These are phyloP conservation scores for Alternaria brassicae DNA, from an alignment of 2,329 filamentous ascomycete species.

Conservation along the genomic window DNA sequence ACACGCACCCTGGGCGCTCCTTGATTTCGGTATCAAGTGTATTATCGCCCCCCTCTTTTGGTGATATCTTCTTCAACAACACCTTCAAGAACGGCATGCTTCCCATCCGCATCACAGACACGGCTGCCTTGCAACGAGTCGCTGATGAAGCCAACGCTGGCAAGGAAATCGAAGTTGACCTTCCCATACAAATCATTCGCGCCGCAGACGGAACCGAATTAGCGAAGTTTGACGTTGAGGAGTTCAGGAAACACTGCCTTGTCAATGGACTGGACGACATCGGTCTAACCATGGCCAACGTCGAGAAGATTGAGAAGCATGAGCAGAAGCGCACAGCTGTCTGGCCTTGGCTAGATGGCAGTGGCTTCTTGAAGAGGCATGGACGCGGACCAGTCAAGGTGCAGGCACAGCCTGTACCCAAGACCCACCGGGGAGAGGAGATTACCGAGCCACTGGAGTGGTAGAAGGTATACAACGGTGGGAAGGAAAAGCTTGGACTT, in stretches of 20 bases:
- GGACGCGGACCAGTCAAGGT: constrained; percentile 66
- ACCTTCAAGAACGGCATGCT: constrained; percentile 99
- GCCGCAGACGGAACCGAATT: constrained; percentile 76
- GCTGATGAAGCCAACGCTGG: constrained; percentile 79
- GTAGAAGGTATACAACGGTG: constrained; percentile 56
- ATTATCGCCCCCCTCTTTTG: constrained; percentile 88
- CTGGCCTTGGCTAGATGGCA: constrained; percentile 92
- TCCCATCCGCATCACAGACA: constrained; percentile 76
- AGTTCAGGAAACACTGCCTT: constrained; percentile 93
- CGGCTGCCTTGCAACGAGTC: constrained; percentile 71
- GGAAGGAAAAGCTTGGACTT: background rate
- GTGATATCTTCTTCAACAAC: constrained; percentile 99
- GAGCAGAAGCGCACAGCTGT: constrained; percentile 77
- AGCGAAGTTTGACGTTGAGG: constrained; percentile 83
- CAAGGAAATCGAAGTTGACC: constrained; percentile 85
- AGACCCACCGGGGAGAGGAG: constrained; percentile 85
- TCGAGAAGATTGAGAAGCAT: constrained; percentile 84
- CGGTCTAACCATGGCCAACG: constrained; percentile 89
- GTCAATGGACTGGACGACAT: constrained; percentile 96
- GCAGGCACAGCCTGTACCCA: constrained; percentile 75
- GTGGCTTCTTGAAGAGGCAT: constrained; percentile 73
- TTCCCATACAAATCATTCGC: constrained; percentile 83
- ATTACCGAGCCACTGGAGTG: constrained; percentile 88
- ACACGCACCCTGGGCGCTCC: constrained; percentile 95
- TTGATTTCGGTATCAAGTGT: constrained; percentile 95